Base-by-base conservation (phyloP, 108 stramenopile genomes). In the Licmophora abbreviata region DNA sequence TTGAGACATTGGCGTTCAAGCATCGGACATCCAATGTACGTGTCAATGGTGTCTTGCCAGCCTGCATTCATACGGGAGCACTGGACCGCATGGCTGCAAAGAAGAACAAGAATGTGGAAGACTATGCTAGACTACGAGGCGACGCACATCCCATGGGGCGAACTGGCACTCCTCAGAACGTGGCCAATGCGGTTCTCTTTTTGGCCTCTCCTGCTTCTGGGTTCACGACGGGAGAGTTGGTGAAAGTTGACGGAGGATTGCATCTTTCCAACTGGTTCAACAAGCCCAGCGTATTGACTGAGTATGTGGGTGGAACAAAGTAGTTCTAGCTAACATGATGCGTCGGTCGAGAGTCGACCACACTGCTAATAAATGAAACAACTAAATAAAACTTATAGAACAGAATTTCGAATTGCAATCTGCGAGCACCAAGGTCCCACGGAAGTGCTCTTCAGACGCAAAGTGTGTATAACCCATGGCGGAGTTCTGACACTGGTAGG, bases 191-290 rank as follows among this genome's bases (percentile, higher is more conserved):
- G 7, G 59, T 52, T 21, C 12, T 42, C 29, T 59, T 35, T 51
- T 38, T 59, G 14, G 59, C 59, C 1, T 51, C 49, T 29, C 59
- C 51, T 27, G 37, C 59, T 21, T 58, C 56, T 15, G 56, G 44
- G n/a, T 58, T 58, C 43, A 58, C 56, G 2, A 59, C 59, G 20
- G 59, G 59, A 21, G 59, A 59, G 30, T 28, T 59, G 15, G 17
- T 59, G 5, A n/a, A 48, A 27, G 59, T 59, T 3, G 59, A 59
- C 28, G 59, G 59, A 9, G 59, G 59, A 42, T 33, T 59, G 31
- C 59, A 59, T 21, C 51, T 59, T 3, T 59, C 59, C 17, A 59
- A 43, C n/a, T 59, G 59, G 59, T 59, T 48, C 32, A 59, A 59
- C 29, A 12, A 43, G 29, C 59, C 15, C 22, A 37, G 11, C 2